Conservation (phyloP, 176 grass and related monocot species). For the Ananas comosus region DNA sequence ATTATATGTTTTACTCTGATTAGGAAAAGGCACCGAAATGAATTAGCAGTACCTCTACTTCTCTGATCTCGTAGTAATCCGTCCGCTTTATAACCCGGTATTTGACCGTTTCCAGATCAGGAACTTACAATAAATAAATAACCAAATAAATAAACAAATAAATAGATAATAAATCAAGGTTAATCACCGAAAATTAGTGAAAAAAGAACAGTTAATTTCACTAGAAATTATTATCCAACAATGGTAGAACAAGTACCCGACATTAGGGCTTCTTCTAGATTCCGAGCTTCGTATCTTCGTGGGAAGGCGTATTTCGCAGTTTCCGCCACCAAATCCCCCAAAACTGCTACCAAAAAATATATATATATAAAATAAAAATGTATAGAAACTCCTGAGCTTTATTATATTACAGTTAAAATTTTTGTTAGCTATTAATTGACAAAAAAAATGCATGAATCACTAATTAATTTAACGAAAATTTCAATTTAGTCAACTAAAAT, state of each 20-base stretch:
- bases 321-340: constrained; percentile 47
- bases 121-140: constrained; percentile 24
- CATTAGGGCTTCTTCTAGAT: constrained; percentile 83
- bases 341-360: constrained; percentile 10
- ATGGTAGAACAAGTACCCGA: constrained; percentile 31
- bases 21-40: no score
- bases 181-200: not conserved
- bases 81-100: constrained; percentile 55
- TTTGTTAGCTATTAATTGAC: no score
- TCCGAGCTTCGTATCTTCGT: constrained; percentile 44
- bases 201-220: not conserved
- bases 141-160: not conserved
- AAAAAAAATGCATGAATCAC: not conserved
- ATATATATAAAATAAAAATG: not conserved
- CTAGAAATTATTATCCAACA: not conserved
- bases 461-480: constrained; percentile 1
- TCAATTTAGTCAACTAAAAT: not conserved
- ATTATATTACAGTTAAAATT: not conserved
- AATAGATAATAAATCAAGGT: not conserved
- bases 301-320: constrained; percentile 67
- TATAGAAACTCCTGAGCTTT: not conserved
- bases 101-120: constrained; percentile 73
- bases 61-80: constrained; percentile 67
- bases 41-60: constrained; percentile 54
- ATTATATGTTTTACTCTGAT: no score